A percentile compares a stretch with the other conserved stretches of the same genome.
Conservation (phyloP, 2,329 filamentous ascomycete species). For the Talaromyces sp. region DNA sequence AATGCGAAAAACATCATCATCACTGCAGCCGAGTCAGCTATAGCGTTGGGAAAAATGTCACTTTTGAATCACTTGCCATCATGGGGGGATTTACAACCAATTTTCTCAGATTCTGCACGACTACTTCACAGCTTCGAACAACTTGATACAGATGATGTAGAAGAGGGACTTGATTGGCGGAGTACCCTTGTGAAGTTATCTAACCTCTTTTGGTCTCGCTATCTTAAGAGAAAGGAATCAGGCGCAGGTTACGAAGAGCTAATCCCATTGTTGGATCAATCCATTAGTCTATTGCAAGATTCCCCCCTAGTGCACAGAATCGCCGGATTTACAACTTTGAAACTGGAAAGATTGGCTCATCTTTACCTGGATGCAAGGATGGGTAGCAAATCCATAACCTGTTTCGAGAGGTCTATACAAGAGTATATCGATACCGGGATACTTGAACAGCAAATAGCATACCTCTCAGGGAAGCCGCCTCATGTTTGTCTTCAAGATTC, state of each 20-base stretch:
- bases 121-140: slow-evolving; percentile 32
- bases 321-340: slow-evolving; percentile 41
- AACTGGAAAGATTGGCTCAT: slow-evolving; percentile 44
- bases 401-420: slow-evolving; percentile 40
- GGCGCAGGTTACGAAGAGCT: slow-evolving; percentile 34
- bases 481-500: slow-evolving; percentile 32
- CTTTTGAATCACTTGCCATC: slow-evolving; percentile 34
- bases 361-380: slow-evolving; percentile 40
- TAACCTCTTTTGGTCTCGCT: slow-evolving; percentile 48
- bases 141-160: slow-evolving; percentile 13
- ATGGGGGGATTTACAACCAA: slow-evolving; percentile 38
- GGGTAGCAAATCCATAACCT: slow-evolving; percentile 32
- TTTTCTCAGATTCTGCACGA: slow-evolving; percentile 36
- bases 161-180: slow-evolving; percentile 24
- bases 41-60: slow-evolving; percentile 40
- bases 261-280: slow-evolving; percentile 39
- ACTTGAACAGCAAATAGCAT: slow-evolving; percentile 30
- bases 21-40: slow-evolving; percentile 40
- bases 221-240: slow-evolving; percentile 41
- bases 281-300: slow-evolving; percentile 36
- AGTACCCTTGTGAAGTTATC: slow-evolving; percentile 41
- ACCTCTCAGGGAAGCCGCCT: slow-evolving; percentile 27
- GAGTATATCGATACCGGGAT: slow-evolving; percentile 40
- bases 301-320: slow-evolving; percentile 34
- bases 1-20: slow-evolving; percentile 38